Evolutionary conservation across 1,284 basidiomycete species (phyloP).

Genomic region (Leccinum pachyderme): DNA sequence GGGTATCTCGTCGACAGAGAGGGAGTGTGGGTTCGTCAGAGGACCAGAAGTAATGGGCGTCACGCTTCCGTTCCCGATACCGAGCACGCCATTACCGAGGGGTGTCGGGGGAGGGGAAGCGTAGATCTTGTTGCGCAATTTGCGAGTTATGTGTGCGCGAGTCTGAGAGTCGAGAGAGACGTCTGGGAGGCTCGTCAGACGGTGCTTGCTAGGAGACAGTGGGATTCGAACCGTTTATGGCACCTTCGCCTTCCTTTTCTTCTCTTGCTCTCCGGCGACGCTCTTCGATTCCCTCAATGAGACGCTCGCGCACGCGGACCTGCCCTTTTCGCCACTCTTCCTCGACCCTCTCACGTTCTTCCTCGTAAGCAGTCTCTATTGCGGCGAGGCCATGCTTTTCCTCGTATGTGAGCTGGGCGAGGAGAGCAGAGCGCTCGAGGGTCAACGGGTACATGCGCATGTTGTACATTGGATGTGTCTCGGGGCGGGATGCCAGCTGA

Average conservation of each 20-base stretch:
- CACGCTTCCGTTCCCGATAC: constrained; percentile 34
- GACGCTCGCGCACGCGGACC: constrained; percentile 65
- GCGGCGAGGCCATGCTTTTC: constrained; percentile 62
- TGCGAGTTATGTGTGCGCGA: constrained; percentile 75
- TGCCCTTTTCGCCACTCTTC: constrained; percentile 74
- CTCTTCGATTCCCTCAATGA: constrained; percentile 82
- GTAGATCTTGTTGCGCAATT: constrained; percentile 72
- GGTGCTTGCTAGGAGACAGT: neutral
- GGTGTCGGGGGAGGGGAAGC: constrained; percentile 65
- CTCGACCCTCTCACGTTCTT: constrained; percentile 72
- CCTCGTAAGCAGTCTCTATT: constrained; percentile 67
- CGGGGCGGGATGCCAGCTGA: constrained; percentile 65
- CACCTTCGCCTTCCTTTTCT: constrained; percentile 79
- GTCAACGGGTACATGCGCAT: constrained; percentile 69
- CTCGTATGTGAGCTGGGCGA: constrained; percentile 60
- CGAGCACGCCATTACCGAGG: constrained; percentile 34
- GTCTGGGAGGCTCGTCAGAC: constrained; percentile 40
- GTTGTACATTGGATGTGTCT: constrained; percentile 59
- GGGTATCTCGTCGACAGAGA: constrained; percentile 77
- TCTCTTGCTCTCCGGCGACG: constrained; percentile 70
- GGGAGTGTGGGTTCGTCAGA: constrained; percentile 73
- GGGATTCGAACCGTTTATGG: constrained; percentile 49
- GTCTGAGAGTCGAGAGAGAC: constrained; percentile 68
- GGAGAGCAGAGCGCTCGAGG: constrained; percentile 69
- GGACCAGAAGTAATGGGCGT: constrained; percentile 61